These are phyloP conservation scores for Cryptococcus sp. DNA, from an alignment of 1,284 basidiomycete genomes.

Conservation along the genomic window DNA sequence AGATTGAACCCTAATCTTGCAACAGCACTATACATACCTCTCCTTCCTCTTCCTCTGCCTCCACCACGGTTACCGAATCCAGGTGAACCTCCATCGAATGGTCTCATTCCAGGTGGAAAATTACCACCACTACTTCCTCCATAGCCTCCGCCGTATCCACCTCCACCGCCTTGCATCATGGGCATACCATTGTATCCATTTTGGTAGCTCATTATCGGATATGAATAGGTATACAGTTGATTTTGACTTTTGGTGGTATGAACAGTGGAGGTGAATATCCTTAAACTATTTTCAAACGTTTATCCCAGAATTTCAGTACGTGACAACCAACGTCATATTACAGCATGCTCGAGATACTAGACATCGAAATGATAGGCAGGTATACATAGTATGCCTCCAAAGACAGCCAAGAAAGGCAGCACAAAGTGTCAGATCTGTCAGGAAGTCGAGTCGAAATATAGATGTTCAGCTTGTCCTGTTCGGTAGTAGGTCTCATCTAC, in stretches of 20 bases:
- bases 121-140: slow-evolving; percentile 1
- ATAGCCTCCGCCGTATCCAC: slow-evolving; percentile 11
- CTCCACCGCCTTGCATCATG: slow-evolving; percentile 14
- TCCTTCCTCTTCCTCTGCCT: slow-evolving; percentile 11
- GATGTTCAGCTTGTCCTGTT: slow-evolving; percentile 40
- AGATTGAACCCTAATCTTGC: too few species aligned
- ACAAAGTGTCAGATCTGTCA: slow-evolving; percentile 34
- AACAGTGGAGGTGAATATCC: not conserved
- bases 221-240: not conserved
- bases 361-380: not conserved
- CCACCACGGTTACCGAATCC: slow-evolving; percentile 13
- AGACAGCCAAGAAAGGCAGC: slow-evolving; percentile 1
- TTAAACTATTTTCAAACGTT: slow-evolving; percentile 2
- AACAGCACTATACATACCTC: slow-evolving; percentile 8
- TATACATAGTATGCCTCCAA: not conserved
- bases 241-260: not conserved
- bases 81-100: slow-evolving; percentile 11
- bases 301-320: slow-evolving; percentile 7
- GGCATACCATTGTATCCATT: slow-evolving; percentile 22
- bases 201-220: slow-evolving; percentile 29
- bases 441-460: slow-evolving; percentile 33
- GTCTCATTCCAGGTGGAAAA: slow-evolving; percentile 1
- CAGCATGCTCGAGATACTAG: not conserved
- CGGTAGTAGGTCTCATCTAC: slow-evolving; percentile 35
- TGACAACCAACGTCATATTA: not conserved